Evolutionary conservation across 805 yeast species (phyloP).

Genomic region (Starmerella asiatica): DNA sequence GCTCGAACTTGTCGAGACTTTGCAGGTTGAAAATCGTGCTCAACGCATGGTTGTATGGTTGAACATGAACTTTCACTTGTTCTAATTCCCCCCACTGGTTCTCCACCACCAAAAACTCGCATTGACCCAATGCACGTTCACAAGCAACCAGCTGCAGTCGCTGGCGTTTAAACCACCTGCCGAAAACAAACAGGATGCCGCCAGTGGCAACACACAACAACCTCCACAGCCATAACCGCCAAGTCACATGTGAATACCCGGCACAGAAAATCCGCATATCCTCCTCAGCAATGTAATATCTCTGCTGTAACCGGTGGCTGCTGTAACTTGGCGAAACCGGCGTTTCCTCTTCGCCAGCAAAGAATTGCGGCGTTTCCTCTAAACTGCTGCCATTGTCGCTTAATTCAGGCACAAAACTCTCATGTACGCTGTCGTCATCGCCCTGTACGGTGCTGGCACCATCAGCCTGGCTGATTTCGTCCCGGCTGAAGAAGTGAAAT

Average conservation of each 20-base stretch:
- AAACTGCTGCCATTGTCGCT: slow-evolving; percentile 8
- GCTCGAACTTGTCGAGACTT: slow-evolving; percentile 7
- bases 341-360: background rate
- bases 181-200: slow-evolving; percentile 59
- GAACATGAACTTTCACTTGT: slow-evolving; percentile 41
- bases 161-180: slow-evolving; percentile 79
- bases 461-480: slow-evolving; percentile 74
- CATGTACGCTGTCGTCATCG: slow-evolving; percentile 26
- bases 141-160: slow-evolving; percentile 34
- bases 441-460: slow-evolving; percentile 61
- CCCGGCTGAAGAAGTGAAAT: slow-evolving; percentile 71
- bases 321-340: background rate
- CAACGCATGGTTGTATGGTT: slow-evolving; percentile 55
- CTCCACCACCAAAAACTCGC: slow-evolving; percentile 90
- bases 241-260: slow-evolving; percentile 51
- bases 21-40: slow-evolving; percentile 45
- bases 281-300: slow-evolving; percentile 89
- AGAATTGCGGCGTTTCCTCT: background rate
- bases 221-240: slow-evolving; percentile 38
- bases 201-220: slow-evolving; percentile 42
- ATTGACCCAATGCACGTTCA: slow-evolving; percentile 52
- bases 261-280: slow-evolving; percentile 91
- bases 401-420: slow-evolving; percentile 1
- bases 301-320: slow-evolving; percentile 36
- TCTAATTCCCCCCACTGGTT: slow-evolving; percentile 82